Base-by-base conservation (phyloP, 106 monocot genomes). In the Iris macrosiphon region DNA sequence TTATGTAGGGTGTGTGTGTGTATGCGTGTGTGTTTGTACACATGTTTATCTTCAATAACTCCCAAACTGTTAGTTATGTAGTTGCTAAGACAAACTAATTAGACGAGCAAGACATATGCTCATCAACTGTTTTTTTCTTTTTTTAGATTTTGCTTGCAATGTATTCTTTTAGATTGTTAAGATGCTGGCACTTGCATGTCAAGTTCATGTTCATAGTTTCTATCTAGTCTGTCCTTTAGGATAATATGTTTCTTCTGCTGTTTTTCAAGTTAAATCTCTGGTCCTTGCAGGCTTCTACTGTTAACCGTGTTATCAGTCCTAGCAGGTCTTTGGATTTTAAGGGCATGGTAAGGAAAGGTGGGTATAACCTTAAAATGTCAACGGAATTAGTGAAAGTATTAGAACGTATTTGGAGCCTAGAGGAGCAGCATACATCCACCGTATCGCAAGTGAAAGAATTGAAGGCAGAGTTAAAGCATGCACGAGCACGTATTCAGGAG, bases 361-460 rank as follows among this genome's bases (percentile, higher is more conserved):
- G 76, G 24, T 76, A 76, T 52, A 69, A 51, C 52, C 64, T 89
- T 15, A 85, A 79, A 60, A 89, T 85, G 60, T 96, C 95, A 40
- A 69, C 89, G 0, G 95, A 96, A 59, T 61, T 96, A 23, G 32
- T 96, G 55, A 86, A 86, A 67, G 85, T 96, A 7, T 74, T 96
- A 46, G 90, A 96, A 70, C 70, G 89, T 12, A 96, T 96, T 32
- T 96, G 95, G 89, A 82, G 77, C 60, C 69, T 96, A 23, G 95
- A 96, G 67, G 95, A 96, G 69, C 81, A 90, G 34, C 70, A 82
- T 47, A 41, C 81, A 26, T 85, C 85, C 0, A 73, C 77, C 60
- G 21, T 61, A 46, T 82, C 89, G 13, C 12, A 67, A 11, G 65
- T 90, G 16, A 96, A 83, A 49, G 71, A 64, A 19, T 33, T 89